A percentile compares a stretch with the other conserved stretches of the same genome.
These are phyloP conservation scores for Thermothelomyces thermophilus DNA, from an alignment of 2,329 filamentous ascomycete genomes.

Conservation along the genomic window DNA sequence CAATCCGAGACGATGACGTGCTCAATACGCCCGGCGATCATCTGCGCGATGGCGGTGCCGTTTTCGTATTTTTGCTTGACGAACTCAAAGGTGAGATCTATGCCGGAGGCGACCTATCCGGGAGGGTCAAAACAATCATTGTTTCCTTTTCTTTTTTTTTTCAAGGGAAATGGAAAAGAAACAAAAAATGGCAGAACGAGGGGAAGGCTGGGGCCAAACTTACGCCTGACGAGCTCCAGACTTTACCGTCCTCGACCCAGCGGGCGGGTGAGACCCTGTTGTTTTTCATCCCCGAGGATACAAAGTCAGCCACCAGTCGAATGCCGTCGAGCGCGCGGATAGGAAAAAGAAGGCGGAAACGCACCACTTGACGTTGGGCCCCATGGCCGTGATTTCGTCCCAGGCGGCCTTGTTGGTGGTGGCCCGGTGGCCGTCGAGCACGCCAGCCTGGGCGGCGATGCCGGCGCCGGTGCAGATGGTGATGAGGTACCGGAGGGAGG, in stretches of 20 bases:
- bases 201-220: background rate
- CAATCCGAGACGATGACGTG: slow-evolving; percentile 35
- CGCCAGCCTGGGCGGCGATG: slow-evolving; percentile 50
- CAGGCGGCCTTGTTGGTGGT: slow-evolving; percentile 62
- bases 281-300: background rate
- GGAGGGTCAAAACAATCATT: background rate
- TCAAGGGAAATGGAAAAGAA: background rate
- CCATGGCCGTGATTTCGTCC: slow-evolving; percentile 39
- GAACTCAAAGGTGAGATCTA: slow-evolving; percentile 35
- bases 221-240: slow-evolving; percentile 59
- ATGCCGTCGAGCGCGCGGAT: background rate
- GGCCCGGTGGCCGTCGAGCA: slow-evolving; percentile 53
- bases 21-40: slow-evolving; percentile 45
- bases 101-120: slow-evolving; percentile 30
- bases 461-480: slow-evolving; percentile 62
- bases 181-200: background rate
- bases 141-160: background rate
- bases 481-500: slow-evolving; percentile 48
- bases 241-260: slow-evolving; percentile 59
- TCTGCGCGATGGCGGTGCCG: slow-evolving; percentile 38
- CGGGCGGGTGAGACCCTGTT: slow-evolving; percentile 46
- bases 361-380: slow-evolving; percentile 49
- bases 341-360: background rate
- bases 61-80: slow-evolving; percentile 42
- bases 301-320: background rate